phyloP scores from a whole-genome alignment of 331 rosid species.

The Pyrus hybrid region DNA sequence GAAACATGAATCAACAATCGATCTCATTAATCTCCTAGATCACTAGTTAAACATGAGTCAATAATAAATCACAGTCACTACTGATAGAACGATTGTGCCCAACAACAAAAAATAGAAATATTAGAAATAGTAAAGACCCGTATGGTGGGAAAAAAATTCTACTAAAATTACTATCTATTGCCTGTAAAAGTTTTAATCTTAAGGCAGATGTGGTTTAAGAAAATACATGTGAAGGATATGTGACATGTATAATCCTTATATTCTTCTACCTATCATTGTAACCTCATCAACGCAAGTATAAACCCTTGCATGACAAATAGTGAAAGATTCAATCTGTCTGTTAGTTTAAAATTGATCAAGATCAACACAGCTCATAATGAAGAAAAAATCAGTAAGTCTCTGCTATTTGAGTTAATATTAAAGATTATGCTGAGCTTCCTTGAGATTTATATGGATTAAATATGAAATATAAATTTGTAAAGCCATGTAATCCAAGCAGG shows the following conservation, averaged over 20 bases:
- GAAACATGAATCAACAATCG: constrained; percentile 18
- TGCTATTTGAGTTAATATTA: neutral
- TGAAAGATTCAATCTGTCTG: neutral
- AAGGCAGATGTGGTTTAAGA: neutral
- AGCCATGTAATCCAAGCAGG: neutral
- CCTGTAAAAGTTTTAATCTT: neutral
- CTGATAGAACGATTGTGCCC: neutral
- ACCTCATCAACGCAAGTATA: neutral
- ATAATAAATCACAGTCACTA: no score
- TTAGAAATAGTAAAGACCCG: neutral
- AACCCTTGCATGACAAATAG: neutral
- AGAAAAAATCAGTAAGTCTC: neutral
- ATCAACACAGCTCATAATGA: no score
- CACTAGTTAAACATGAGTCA: no score
- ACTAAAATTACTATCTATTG: neutral
- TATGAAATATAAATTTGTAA: neutral
- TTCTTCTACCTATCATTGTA: neutral
- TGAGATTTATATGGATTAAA: neutral
- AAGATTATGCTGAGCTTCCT: neutral
- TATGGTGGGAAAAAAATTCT: neutral
- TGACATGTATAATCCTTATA: neutral
- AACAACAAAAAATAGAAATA: no score
- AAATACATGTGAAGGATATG: neutral
- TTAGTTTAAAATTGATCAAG: neutral
- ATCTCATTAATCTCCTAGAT: constrained; percentile 21